Evolutionary conservation across 2,329 filamentous ascomycete genomes (phyloP).

Genomic region (Parascedosporium putredinis): DNA sequence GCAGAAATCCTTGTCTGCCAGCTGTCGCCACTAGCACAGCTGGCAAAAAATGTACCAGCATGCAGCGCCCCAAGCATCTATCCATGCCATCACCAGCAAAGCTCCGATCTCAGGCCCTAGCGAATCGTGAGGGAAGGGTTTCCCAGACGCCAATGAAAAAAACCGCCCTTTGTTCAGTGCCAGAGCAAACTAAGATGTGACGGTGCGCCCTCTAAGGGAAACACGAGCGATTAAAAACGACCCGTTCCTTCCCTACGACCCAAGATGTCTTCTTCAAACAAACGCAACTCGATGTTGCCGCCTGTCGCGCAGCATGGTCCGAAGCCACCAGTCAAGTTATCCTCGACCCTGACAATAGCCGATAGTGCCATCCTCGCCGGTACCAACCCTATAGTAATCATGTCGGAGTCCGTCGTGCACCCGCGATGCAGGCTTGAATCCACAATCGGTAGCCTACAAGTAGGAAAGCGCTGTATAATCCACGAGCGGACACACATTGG

Average conservation of each 20-base stretch:
- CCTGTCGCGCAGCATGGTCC: slow-evolving; percentile 41
- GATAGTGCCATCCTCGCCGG: slow-evolving; percentile 57
- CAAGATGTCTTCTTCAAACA: slow-evolving; percentile 37
- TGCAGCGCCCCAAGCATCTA: too few relatives aligned
- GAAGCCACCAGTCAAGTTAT: slow-evolving; percentile 52
- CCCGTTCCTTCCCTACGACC: too few relatives aligned
- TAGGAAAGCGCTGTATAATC: slow-evolving; percentile 74
- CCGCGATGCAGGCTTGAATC: slow-evolving; percentile 74
- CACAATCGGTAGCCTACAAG: slow-evolving; percentile 64
- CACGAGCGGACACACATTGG: slow-evolving; percentile 57
- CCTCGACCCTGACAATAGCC: slow-evolving; percentile 49
- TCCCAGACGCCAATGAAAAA: too few relatives aligned
- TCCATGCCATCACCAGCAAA: too few relatives aligned
- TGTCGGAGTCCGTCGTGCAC: slow-evolving; percentile 72
- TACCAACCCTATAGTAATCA: slow-evolving; percentile 67
- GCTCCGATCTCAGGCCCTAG: too few relatives aligned
- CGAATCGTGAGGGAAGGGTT: too few relatives aligned
- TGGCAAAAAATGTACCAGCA: too few relatives aligned
- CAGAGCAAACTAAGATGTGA: too few relatives aligned
- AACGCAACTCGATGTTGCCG: slow-evolving; percentile 47
- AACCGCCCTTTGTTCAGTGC: too few relatives aligned
- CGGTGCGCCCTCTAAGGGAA: too few relatives aligned
- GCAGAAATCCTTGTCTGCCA: not conserved
- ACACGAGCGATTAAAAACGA: too few relatives aligned
- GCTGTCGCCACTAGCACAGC: too few relatives aligned